Percentiles rank a stretch among this genome's conserved stretches.
These are phyloP conservation scores for Physcomitrellopsis africana DNA, from an alignment of 225 moss, liverwort and hornwort species.

Conservation along the genomic window DNA sequence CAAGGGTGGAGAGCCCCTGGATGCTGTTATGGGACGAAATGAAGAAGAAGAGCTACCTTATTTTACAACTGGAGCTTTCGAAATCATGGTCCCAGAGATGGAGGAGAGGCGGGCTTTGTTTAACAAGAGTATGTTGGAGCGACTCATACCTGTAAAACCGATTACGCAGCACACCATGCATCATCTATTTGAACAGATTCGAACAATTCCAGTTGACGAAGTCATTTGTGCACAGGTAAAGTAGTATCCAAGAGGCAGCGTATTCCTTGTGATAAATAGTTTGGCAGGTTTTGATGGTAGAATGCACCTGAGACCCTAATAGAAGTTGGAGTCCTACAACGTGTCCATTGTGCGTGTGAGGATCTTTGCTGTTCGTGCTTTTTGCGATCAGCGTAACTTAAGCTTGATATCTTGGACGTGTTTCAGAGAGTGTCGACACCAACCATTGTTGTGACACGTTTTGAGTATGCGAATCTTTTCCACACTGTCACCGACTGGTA, in stretches of 20 bases:
- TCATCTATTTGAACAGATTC: constrained; percentile 65
- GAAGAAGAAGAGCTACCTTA: constrained; percentile 86
- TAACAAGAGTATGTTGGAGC: constrained; percentile 54
- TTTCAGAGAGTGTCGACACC: constrained; percentile 82
- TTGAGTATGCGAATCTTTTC: constrained; percentile 97
- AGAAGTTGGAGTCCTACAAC: background rate
- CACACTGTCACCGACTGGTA: constrained; percentile 96
- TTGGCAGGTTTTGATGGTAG: background rate
- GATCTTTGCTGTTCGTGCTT: constrained; percentile 5
- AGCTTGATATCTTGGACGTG: background rate
- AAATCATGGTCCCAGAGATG: constrained; percentile 58
- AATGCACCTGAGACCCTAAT: background rate
- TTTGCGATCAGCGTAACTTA: background rate
- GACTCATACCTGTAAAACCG: constrained; percentile 59
- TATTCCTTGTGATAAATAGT: background rate
- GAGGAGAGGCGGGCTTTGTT: constrained; percentile 57
- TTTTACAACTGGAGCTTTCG: constrained; percentile 78
- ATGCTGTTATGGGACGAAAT: constrained; percentile 76
- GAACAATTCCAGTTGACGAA: constrained; percentile 56
- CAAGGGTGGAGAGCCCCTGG: constrained; percentile 78
- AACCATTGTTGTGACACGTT: constrained; percentile 80
- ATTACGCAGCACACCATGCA: constrained; percentile 73
- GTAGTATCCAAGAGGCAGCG: background rate
- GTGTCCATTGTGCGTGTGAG: constrained; percentile 12
- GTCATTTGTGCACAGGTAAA: constrained; percentile 74